Base-by-base conservation (phyloP, 2,329 filamentous ascomycete species). In the Trichophyton mentagrophytes region DNA sequence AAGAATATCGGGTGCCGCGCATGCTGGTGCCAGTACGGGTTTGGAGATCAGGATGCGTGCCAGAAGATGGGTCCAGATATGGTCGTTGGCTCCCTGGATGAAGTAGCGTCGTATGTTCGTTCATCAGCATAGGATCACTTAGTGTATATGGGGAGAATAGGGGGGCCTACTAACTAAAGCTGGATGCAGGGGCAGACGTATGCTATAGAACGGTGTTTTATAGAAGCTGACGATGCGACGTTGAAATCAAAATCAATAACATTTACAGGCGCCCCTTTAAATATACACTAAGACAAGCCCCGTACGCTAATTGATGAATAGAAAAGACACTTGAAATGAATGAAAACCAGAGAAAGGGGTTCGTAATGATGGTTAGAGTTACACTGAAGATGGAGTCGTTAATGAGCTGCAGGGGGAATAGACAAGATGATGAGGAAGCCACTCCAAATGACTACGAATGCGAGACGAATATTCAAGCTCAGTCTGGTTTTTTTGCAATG, bases 21-120 rank as follows among this genome's bases (percentile, higher is more conserved):
- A n/a, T 62, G 61, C 22, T 62, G 58, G 58, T 62, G 61, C 51
- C 58, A 55, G 30, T 62, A 62, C 55, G 61, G 61, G 3, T 62
- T 60, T 55, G 61, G 61, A 22, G 61, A 62, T 40, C 58, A 51
- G 15, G 55, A 59, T 7, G 55, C 30, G 8, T 62, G 61, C 27
- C 27, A 44, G 42, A 36, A 55, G 20, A n/a, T 62, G 58, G 44
- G 30, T 13, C 61, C 61, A 9, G 44, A 62, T 38, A 51, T 62
- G 13, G 33, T 60, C 36, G 57, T 62, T 27, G 57, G 59, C 36
- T 62, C 61, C 8, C 46, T 62, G 8, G n/a, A 49, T 6, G 36
- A 62, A 25, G 57, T 62, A 49, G 61, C 55, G 6, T 46, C 46
- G 20, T 3, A 15, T 13, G 27, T 55, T 27, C 51, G 51, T 33